Evolutionary conservation across 768 basidiomycete species (phyloP).

Genomic region (Podaxis mareebaensis): DNA sequence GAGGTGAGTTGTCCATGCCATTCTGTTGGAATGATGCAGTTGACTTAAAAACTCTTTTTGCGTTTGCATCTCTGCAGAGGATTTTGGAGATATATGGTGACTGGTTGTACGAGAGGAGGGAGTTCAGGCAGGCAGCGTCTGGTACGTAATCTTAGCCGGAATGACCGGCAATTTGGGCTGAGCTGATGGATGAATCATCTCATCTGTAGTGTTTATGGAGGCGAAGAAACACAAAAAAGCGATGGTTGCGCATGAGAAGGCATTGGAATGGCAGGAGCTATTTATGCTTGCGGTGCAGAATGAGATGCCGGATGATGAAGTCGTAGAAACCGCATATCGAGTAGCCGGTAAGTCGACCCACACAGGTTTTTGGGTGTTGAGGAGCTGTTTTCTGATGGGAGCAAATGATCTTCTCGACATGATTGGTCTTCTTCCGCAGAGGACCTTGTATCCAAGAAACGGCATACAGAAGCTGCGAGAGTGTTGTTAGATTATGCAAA

Average conservation of each 20-base stretch:
- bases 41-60: background rate
- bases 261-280: conserved; percentile 87
- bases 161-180: background rate
- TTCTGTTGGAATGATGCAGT: background rate
- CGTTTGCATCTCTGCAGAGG: conserved; percentile 39
- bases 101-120: conserved; percentile 82
- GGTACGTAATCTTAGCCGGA: conserved; percentile 44
- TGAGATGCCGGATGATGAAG: conserved; percentile 51
- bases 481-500: conserved; percentile 83
- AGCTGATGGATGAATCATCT: conserved; percentile 7
- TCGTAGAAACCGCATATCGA: conserved; percentile 68
- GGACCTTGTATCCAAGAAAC: conserved; percentile 78
- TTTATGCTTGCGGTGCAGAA: conserved; percentile 74
- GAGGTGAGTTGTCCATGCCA: conserved; percentile 41
- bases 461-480: conserved; percentile 75
- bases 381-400: background rate
- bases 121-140: conserved; percentile 81
- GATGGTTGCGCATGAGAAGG: conserved; percentile 85
- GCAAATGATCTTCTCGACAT: conserved; percentile 10
- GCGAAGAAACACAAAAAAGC: conserved; percentile 68
- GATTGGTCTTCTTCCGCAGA: conserved; percentile 45
- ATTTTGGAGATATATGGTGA: conserved; percentile 79
- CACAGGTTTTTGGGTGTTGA: background rate
- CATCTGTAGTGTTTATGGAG: conserved; percentile 65
- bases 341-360: conserved; percentile 63